These are phyloP conservation scores for Picochlorum sp. DNA, from an alignment of 139 green algal genomes.

Conservation along the genomic window DNA sequence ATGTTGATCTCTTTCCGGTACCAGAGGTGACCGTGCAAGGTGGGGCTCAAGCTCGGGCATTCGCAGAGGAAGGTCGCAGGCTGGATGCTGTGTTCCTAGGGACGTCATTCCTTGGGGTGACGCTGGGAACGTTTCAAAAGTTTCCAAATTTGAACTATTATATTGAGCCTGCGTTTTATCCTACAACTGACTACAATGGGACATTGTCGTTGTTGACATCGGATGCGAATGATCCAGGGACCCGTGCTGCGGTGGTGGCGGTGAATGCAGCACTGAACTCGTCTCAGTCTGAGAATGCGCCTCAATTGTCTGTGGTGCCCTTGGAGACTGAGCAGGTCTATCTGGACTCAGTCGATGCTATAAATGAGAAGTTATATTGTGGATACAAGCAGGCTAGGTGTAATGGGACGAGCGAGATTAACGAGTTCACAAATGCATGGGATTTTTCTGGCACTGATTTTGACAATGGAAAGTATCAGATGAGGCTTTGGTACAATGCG, in stretches of 20 bases:
- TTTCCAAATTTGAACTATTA: slow-evolving; percentile 3
- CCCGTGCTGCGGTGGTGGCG: neutral
- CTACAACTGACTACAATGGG: slow-evolving; percentile 5
- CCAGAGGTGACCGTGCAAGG: slow-evolving; percentile 4
- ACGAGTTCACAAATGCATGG: slow-evolving; percentile 20
- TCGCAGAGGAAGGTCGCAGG: neutral
- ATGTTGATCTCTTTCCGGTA: slow-evolving; percentile 11
- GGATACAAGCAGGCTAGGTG: slow-evolving; percentile 38
- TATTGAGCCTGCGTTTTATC: slow-evolving; percentile 8
- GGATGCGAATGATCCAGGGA: slow-evolving; percentile 1
- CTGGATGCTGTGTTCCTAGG: slow-evolving; percentile 10
- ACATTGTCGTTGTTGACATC: neutral
- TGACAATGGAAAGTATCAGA: neutral
- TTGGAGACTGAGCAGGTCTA: slow-evolving; percentile 4
- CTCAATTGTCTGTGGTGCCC: neutral
- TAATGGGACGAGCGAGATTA: slow-evolving; percentile 5
- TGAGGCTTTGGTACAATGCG: slow-evolving; percentile 42
- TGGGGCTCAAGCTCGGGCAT: neutral
- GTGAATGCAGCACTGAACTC: neutral
- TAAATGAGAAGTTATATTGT: slow-evolving; percentile 50
- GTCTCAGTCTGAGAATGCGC: neutral
- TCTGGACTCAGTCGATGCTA: neutral
- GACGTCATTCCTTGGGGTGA: slow-evolving; percentile 23
- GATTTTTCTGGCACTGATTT: slow-evolving; percentile 27
- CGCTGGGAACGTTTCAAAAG: slow-evolving; percentile 25